Evolutionary conservation across 768 basidiomycete genomes (phyloP).

Genomic region (Kwoniella sp.): DNA sequence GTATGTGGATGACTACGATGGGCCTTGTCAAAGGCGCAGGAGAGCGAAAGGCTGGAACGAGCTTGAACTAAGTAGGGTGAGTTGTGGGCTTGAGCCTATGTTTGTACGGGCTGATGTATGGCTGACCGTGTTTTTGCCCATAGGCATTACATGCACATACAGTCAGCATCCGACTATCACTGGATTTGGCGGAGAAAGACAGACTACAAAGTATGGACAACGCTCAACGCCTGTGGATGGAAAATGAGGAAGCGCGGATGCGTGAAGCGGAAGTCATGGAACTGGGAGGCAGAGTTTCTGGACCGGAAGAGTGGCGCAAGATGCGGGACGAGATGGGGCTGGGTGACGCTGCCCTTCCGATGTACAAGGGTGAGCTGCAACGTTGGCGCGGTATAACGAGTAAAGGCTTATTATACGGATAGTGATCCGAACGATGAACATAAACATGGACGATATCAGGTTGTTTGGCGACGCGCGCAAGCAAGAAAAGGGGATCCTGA

Average conservation of each 20-base stretch:
- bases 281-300: conserved; percentile 44
- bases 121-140: background rate
- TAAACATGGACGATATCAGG: too few relatives aligned
- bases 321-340: conserved; percentile 45
- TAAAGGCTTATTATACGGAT: too few relatives aligned
- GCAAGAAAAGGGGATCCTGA: conserved; percentile 6
- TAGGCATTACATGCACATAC: conserved; percentile 40
- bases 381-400: too few relatives aligned
- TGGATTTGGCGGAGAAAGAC: conserved; percentile 1
- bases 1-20: conserved; percentile 40
- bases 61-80: conserved; percentile 30
- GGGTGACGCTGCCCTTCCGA: background rate
- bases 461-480: too few relatives aligned
- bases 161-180: conserved; percentile 21
- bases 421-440: too few relatives aligned
- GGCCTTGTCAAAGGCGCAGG: conserved; percentile 23
- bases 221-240: conserved; percentile 34
- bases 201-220: conserved; percentile 39
- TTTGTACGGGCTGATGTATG: too few relatives aligned
- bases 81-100: too few relatives aligned
- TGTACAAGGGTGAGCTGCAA: conserved; percentile 10
- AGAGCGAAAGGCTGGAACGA: conserved; percentile 33
- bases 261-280: conserved; percentile 26
- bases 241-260: conserved; percentile 24
- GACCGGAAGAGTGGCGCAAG: conserved; percentile 50